These are phyloP conservation scores for Auricularia heimuer DNA, from an alignment of 768 basidiomycete species.

Conservation along the genomic window DNA sequence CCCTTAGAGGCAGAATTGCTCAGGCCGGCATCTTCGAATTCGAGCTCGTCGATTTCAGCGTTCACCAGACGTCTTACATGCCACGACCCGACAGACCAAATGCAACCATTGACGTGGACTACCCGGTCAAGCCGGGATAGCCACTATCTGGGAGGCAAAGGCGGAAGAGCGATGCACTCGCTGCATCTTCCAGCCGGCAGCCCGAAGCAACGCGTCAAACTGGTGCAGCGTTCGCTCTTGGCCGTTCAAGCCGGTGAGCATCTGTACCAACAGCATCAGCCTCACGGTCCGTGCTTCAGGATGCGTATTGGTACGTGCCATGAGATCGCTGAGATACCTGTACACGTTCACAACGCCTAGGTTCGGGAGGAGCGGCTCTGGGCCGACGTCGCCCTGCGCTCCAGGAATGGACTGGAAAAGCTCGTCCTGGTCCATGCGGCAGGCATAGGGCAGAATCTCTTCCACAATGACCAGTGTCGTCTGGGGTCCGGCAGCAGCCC, in stretches of 20 bases:
- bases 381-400: conserved; percentile 2
- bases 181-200: conserved; percentile 44
- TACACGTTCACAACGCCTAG: conserved; percentile 7
- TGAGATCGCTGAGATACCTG: no score
- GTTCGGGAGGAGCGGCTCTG: conserved; percentile 18
- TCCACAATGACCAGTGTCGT: conserved; percentile 15
- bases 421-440: conserved; percentile 8
- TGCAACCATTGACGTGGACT: no score
- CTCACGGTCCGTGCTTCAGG: conserved; percentile 5
- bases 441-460: conserved; percentile 11
- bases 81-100: no score
- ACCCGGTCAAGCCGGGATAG: no score
- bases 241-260: conserved; percentile 54
- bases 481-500: conserved; percentile 10
- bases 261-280: conserved; percentile 26
- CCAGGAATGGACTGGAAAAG: conserved; percentile 31
- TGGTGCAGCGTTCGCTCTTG: conserved; percentile 65
- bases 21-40: no score
- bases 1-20: no score
- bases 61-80: no score
- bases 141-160: no score
- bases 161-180: background rate
- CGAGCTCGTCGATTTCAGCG: no score
- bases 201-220: conserved; percentile 40
- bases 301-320: no score